Base-by-base conservation (phyloP, 352 stramenopile genomes). In the Phytopythium helicoides region DNA sequence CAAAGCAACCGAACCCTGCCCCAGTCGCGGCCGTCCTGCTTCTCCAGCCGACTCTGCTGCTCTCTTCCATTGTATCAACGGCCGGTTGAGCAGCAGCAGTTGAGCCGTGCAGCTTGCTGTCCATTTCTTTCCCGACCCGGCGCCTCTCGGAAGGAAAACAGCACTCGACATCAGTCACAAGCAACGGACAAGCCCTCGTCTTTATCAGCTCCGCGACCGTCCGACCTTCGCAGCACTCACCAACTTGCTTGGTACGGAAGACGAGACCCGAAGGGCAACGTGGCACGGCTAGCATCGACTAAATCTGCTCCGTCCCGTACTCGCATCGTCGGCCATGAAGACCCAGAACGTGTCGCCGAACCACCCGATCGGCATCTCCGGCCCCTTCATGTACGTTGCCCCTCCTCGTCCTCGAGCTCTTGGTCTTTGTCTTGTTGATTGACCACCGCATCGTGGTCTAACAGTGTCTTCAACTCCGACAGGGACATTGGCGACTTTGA, bases 401-500 rank as follows among this genome's bases (percentile, higher is more conserved):
- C 7, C 26, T 18, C 26, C 26, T 16, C 25, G 12, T 23, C 26
- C 26, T 16, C 25, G 12, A 16, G 2, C 0, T 12, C 7, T 35
- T 7, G 16, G n/a, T 12, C 15, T 14, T 16, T n/a, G 23, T 36
- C n/a, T 11, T 25, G n/a, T 3, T n/a, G 25, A 50, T 50, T 50
- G 44, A 50, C 44, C 26, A 19, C 33, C 26, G 36, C 31, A 41
- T 36, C 15, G 18, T 21, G 10, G 36, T 22, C 36, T 41, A 26
- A 18, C 33, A 52, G 46, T 33, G 46, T 52, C 12, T 21, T 52
- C 33, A 41, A 31, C 4, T 40, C 15, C 23, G 36, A 55, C 28
- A 68, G 60, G 54, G 58, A 70, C 62, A 33, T 66, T 8, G 51
- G 39, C 28, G 47, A 61, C 5, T 57, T 66, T 10, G 62, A 75